Base-by-base conservation (phyloP, 192 early-diverging fungal genomes). In the Backusella mclennaniae region DNA sequence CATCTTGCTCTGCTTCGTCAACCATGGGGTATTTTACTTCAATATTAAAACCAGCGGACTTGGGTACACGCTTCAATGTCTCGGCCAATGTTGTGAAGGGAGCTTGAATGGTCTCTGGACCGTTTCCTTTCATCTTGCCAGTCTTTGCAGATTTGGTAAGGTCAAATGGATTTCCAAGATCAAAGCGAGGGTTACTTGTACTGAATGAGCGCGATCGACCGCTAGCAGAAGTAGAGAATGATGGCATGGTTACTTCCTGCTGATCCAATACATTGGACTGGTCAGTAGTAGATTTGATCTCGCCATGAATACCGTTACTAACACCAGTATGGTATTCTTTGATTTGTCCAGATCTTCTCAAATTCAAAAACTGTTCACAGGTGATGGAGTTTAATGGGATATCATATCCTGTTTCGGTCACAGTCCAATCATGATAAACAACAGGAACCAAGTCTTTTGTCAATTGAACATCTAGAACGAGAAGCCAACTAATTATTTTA, bases 1-100 rank as follows among this genome's bases (percentile, higher is more conserved):
- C 86, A 31, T 90, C 91, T 35, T 85, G 84, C 80, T 96, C 92
- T 38, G 95, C 94, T 77, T 98, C 97, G 70, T 96, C 91, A 7
- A 93, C 82, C 89, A 94, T 93, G 4, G 97, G 97, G 76, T 97
- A 98, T 85, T 98, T 98, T 77, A 98, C 89, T 79, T 98, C 97
- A 75, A 98, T 93, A 75, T 97, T 97, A 79, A 97, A 98, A 7
- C 95, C 96, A 36, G 93, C 89, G 11, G 81, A 77, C 6, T 81
- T 77, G 0, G 96, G 95, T n/a, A 97, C 89, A 33, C 81, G 85
- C 88, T 85, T 85, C 73, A 94, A 92, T 15, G 93, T 90, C 41
- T 95, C 92, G 67, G 86, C 85, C 35, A 98, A 87, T 26, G 95
- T 97, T 0, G 93, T 88, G 81, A 96, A 96, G 6, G 95, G 92